phyloP scores from a whole-genome alignment of 2,329 filamentous ascomycete genomes.

The Pyrenophora graminea region DNA sequence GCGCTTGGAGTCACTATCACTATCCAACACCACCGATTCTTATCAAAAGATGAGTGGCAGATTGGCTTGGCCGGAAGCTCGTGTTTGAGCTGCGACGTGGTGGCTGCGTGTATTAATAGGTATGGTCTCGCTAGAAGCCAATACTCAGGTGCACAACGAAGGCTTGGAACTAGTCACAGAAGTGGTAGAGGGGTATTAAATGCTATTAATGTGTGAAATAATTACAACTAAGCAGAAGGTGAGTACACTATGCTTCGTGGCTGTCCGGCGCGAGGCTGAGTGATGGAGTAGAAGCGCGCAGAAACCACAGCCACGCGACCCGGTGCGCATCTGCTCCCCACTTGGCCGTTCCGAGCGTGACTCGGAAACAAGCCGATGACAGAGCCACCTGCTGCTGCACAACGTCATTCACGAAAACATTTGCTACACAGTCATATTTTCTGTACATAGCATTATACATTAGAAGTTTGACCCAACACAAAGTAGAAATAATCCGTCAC shows the following conservation, averaged over 20 bases:
- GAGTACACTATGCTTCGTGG: slow-evolving; percentile 17
- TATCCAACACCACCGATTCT: not conserved
- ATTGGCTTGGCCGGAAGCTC: not conserved
- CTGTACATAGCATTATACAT: no score
- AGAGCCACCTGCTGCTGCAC: not conserved
- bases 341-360: not conserved
- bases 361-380: not conserved
- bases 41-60: not conserved
- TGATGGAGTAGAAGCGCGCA: slow-evolving; percentile 21
- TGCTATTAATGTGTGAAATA: slow-evolving; percentile 6
- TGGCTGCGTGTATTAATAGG: slow-evolving; percentile 22
- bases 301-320: slow-evolving; percentile 24
- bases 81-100: slow-evolving; percentile 10
- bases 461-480: no score
- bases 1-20: not conserved
- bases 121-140: slow-evolving; percentile 7
- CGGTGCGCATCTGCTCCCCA: slow-evolving; percentile 5
- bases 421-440: no score
- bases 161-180: slow-evolving; percentile 14
- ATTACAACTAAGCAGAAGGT: slow-evolving; percentile 14
- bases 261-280: slow-evolving; percentile 33
- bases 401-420: no score
- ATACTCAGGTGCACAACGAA: slow-evolving; percentile 16
- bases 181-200: slow-evolving; percentile 1
- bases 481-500: no score